Conservation (phyloP, 129 eudicot species). For the Flaveria bidentis region DNA sequence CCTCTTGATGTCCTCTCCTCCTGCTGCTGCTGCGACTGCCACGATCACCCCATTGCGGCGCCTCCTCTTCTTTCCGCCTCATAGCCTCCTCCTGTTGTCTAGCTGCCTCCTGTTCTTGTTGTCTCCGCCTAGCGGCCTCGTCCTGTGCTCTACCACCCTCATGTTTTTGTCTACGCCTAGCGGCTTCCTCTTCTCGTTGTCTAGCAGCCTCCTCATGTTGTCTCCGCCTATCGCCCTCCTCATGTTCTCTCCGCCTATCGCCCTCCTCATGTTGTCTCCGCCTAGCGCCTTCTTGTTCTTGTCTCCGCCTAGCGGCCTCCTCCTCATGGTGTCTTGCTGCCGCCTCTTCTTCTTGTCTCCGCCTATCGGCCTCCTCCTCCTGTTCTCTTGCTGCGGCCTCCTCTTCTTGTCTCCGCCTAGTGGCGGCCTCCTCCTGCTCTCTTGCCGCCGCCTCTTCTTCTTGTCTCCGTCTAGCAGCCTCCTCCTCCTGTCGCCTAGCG, state of each 20-base stretch:
- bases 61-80: background rate
- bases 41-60: background rate
- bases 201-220: background rate
- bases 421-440: constrained; percentile 3
- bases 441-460: background rate
- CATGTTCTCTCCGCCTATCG: background rate
- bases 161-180: background rate
- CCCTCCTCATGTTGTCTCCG: constrained; percentile 9
- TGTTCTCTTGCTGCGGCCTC: constrained; percentile 1
- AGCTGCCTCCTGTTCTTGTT: background rate
- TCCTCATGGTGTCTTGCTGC: constrained; percentile 11
- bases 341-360: constrained; percentile 11
- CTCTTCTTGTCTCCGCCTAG: constrained; percentile 5
- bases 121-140: background rate
- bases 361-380: background rate
- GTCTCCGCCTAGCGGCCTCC: background rate
- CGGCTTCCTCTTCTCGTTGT: background rate
- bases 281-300: background rate
- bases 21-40: too few relatives aligned
- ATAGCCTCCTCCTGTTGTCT: constrained; percentile 9
- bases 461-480: background rate
- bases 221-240: constrained; percentile 4
- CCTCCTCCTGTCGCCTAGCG: background rate
- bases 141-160: constrained; percentile 14
- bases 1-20: too few relatives aligned